phyloP scores from a whole-genome alignment of 768 basidiomycete species.

The Cystobasidium onofrii region DNA sequence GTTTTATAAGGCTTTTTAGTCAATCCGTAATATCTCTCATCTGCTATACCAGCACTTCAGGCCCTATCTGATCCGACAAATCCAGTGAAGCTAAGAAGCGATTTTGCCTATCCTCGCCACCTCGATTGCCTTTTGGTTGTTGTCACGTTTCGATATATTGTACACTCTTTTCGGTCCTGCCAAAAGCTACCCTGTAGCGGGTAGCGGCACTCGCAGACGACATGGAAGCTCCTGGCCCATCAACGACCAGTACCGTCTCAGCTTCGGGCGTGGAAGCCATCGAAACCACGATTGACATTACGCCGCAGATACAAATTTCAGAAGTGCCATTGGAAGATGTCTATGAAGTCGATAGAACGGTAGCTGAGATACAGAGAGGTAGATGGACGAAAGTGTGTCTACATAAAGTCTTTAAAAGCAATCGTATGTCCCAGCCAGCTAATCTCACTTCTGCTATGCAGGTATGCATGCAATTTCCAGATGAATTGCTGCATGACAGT shows the following conservation, averaged over 20 bases:
- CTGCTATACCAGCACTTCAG: too few species aligned
- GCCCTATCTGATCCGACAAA: too few species aligned
- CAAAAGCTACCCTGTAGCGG: too few species aligned
- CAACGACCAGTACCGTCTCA: constrained; percentile 20
- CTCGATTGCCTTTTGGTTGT: neutral
- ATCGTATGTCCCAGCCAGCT: neutral
- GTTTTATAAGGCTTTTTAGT: too few species aligned
- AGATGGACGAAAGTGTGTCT: constrained; percentile 20
- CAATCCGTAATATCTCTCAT: too few species aligned
- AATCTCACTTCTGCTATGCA: neutral
- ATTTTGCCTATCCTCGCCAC: neutral
- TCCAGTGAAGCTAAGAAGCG: too few species aligned
- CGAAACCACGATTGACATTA: constrained; percentile 7
- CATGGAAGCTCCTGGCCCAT: constrained; percentile 18
- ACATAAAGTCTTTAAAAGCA: neutral
- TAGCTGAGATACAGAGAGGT: neutral
- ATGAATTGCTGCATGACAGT: constrained; percentile 77
- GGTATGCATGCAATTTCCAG: constrained; percentile 84
- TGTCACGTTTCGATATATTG: neutral
- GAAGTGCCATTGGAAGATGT: constrained; percentile 10
- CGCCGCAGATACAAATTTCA: constrained; percentile 13
- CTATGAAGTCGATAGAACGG: constrained; percentile 23
- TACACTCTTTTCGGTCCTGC: too few species aligned
- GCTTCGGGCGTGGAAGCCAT: constrained; percentile 28
- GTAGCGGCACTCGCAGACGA: too few species aligned